A percentile compares a stretch with the other conserved stretches of the same genome.
Evolutionary conservation across 371 early-diverging fungal genomes (phyloP).

Genomic region (Apophysomyces sp.): DNA sequence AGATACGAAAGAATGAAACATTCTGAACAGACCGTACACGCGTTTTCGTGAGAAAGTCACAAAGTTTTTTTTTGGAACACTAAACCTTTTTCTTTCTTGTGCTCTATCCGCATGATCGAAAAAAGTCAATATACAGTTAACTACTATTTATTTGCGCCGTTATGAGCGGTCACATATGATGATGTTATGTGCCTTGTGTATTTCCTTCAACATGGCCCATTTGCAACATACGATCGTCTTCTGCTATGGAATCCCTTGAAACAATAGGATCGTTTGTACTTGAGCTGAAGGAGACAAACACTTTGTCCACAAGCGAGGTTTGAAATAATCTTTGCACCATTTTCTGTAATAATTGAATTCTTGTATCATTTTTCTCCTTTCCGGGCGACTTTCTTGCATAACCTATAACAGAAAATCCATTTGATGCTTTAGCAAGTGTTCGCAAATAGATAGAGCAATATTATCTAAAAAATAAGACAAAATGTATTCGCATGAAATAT

Average conservation of each 20-base stretch:
- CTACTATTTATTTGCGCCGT: too few species aligned
- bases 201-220: not conserved
- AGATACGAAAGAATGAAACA: not conserved
- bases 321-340: conserved; percentile 4
- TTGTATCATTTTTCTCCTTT: conserved; percentile 1
- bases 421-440: not conserved
- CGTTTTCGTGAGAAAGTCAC: too few species aligned
- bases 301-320: conserved; percentile 10
- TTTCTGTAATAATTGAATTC: conserved; percentile 1
- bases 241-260: not conserved
- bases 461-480: not conserved
- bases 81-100: too few species aligned
- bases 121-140: too few species aligned
- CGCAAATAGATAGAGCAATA: not conserved
- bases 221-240: not conserved
- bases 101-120: too few species aligned
- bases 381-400: conserved; percentile 5
- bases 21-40: too few species aligned
- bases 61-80: too few species aligned
- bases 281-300: not conserved
- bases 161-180: too few species aligned
- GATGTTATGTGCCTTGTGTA: not conserved
- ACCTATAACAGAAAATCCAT: conserved; percentile 2
- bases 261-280: not conserved
- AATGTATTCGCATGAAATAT: not conserved